Evolutionary conservation across 306 rosid genomes (phyloP), one percentile per base, ranked within the genome.

Genomic region (Datisca glomerata): DNA sequence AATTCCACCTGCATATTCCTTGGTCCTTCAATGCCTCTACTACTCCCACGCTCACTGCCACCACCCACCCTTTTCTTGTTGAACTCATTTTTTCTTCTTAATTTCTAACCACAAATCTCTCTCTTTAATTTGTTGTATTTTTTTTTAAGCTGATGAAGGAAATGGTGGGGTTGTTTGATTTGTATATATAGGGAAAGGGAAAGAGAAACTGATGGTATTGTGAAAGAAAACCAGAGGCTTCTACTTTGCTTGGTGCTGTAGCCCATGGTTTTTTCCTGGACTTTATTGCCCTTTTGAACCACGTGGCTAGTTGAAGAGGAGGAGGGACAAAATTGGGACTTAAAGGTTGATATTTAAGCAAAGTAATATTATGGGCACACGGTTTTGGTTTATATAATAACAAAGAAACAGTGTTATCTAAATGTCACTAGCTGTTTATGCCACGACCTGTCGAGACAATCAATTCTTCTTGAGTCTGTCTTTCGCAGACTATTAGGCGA

Each of bases 1-100:
- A 17, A 38, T 57, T 65, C 72, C 72, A 66, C 18, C 63, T 49
- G 66, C 57, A 66, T 4, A 66, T n/a, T 3, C 67, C 72, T 42
- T 66, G 72, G 35, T 59, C 72, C 45, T 66, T 66, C 11, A 53
- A 12, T 3, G 72, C 72, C 41, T 58, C 71, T 16, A 51, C 65
- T n/a, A 58, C 66, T 33, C 71, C 61, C 4, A 65, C 71, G 24
- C 67, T 66, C 1, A 57, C 66, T 2, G 61, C 71, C 24, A 24
- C 66, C 9, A 58, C 42, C 57, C 57, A 39, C 28, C 36, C 57
- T 51, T 32, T 58, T 35, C 57, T 65, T 12, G 29, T 8, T 1
- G 31, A 52, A 53, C 57, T 51, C 71, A 51, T 61, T 21, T 23
- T 39, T 15, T 51, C 32, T 3, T 21, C 9, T 57, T 16, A 21